Base-by-base conservation (phyloP, 192 early-diverging fungal species). In the Umbelopsis ramanniana region DNA sequence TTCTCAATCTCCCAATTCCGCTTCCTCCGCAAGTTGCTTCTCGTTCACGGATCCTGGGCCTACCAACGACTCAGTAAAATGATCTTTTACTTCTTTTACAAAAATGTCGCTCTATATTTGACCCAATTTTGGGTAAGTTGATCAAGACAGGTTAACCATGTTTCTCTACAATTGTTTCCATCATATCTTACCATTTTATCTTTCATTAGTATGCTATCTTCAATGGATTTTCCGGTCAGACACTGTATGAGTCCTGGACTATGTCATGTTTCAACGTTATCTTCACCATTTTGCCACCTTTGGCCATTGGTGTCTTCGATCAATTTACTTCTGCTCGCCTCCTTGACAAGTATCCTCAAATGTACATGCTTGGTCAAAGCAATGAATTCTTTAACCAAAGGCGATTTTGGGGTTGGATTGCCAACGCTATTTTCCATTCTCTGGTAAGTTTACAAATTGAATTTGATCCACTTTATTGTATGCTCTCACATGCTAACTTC, bases 1-100 rank as follows among this genome's bases (percentile, higher is more conserved):
- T 98, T 99, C 83, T 93, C 97, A n/a, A 97, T 99, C 73, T 94
- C 94, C 17, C 97, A 99, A 76, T 99, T 99, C 85, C 81, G 93
- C 71, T 99, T 90, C 81, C 82, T 99, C 68, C 88, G 94, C 72
- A 99, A 99, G 82, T 84, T 99, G 55, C 81, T 99, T 43, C 85
- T 99, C 35, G 97, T 98, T 5, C 97, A 99, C 77, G 97, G 97
- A 24, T 89, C 92, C 2, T 99, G 97, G 97, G 94, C 94, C 66
- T 99, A 99, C 82, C 93, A 95, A 71, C 85, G 97, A 50, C 83
- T 98, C 40, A 92, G 91, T 74, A 99, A 98, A 83, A 81, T 99
- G 82, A 96, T 98, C 66, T 85, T 99, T 69, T 99, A 93, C 84
- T 95, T 93, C 71, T 99, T 99, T 84, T 99, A 99, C 88, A 99